A percentile compares a stretch with the other conserved stretches of the same genome.
Evolutionary conservation across 176 grass and related monocot species (phyloP).

Genomic region (Oryza punctata): DNA sequence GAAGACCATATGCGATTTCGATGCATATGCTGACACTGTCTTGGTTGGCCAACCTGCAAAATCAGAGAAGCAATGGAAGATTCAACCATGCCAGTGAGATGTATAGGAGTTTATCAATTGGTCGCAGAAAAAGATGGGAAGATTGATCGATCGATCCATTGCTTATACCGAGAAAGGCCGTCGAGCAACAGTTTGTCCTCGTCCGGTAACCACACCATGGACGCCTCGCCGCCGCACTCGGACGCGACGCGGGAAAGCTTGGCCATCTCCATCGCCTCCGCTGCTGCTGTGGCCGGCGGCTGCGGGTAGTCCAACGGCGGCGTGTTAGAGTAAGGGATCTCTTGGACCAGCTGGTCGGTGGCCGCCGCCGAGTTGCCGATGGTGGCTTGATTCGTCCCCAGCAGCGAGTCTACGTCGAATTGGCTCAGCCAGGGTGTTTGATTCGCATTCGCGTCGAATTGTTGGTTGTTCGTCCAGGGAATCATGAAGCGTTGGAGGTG

Average conservation of each 20-base stretch:
- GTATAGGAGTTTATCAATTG: background rate
- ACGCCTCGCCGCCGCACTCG: background rate
- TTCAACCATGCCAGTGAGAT: background rate
- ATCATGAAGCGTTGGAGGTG: background rate
- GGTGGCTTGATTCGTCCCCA: background rate
- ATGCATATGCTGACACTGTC: background rate
- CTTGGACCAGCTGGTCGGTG: background rate
- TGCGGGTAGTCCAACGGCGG: background rate
- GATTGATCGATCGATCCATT: background rate
- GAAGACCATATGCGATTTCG: background rate
- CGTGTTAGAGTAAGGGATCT: background rate
- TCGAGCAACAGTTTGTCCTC: conserved; percentile 3
- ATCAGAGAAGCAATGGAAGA: background rate
- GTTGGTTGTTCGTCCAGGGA: background rate
- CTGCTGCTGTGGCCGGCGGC: background rate
- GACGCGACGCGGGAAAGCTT: background rate
- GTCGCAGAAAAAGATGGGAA: background rate
- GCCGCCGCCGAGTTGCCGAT: background rate
- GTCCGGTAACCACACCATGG: conserved; percentile 21
- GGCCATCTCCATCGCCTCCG: background rate
- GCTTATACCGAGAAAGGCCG: conserved; percentile 12
- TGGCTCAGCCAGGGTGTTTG: background rate
- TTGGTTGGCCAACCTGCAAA: background rate
- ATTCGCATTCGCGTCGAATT: background rate
- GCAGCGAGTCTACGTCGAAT: background rate